These are phyloP conservation scores for Penicillium parvum DNA, from an alignment of 495 filamentous ascomycete genomes.

Conservation along the genomic window DNA sequence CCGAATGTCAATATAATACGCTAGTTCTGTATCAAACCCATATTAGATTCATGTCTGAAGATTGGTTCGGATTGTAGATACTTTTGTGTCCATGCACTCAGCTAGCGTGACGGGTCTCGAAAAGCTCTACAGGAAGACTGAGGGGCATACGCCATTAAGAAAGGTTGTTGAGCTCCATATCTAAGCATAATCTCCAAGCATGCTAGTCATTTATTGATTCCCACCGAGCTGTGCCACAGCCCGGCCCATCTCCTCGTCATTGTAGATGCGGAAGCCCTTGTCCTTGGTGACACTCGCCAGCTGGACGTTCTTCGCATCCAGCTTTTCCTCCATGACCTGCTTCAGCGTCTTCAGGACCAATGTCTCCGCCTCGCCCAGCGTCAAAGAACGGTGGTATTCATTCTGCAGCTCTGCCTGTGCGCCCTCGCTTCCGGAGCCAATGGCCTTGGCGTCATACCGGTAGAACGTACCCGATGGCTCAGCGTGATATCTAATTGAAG, in stretches of 20 bases:
- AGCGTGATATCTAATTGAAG: slow-evolving; percentile 71
- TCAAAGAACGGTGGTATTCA: slow-evolving; percentile 96
- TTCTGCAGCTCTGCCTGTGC: slow-evolving; percentile 97
- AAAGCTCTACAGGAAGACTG: too few species aligned
- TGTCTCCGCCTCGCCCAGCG: slow-evolving; percentile 87
- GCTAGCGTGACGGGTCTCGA: too few species aligned
- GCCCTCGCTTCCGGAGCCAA: slow-evolving; percentile 92
- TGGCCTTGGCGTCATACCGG: slow-evolving; percentile 98
- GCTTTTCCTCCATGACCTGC: slow-evolving; percentile 99
- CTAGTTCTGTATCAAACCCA: too few species aligned
- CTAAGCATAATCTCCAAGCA: slow-evolving; percentile 15
- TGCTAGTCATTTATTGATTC: slow-evolving; percentile 36
- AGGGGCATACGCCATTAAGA: too few species aligned
- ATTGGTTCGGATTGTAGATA: too few species aligned
- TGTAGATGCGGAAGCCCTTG: slow-evolving; percentile 95
- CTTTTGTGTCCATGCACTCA: slow-evolving; percentile 4
- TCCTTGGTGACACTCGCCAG: slow-evolving; percentile 96
- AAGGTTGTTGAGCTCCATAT: neutral
- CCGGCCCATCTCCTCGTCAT: slow-evolving; percentile 89
- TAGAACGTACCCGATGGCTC: slow-evolving; percentile 98
- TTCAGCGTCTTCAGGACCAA: slow-evolving; percentile 96
- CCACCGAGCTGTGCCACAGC: slow-evolving; percentile 70
- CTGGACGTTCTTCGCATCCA: slow-evolving; percentile 97
- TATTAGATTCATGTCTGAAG: too few species aligned
- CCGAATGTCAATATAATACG: too few species aligned